phyloP scores from a whole-genome alignment of 306 rosid genomes.

The Quercus robur region DNA sequence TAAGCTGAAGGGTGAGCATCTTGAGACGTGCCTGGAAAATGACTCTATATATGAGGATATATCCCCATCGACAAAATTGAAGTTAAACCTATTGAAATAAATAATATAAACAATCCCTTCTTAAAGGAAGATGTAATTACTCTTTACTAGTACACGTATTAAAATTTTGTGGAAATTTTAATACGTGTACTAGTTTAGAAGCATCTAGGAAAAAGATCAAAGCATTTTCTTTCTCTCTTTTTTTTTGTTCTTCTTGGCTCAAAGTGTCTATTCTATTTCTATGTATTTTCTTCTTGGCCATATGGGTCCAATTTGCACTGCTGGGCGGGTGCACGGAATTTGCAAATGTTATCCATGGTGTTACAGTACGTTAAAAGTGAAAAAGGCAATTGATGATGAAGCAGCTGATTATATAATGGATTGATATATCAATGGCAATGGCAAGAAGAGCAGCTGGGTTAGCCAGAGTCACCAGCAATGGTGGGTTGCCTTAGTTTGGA shows the following conservation, averaged over 20 bases:
- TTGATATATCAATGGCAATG: too few species aligned
- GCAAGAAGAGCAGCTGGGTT: too few species aligned
- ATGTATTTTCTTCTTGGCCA: not conserved
- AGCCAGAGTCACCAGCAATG: too few species aligned
- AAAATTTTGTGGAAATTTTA: not conserved
- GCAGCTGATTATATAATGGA: too few species aligned
- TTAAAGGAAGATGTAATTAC: not conserved
- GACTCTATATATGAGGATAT: not conserved
- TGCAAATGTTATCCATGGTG: too few species aligned
- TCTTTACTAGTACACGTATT: not conserved
- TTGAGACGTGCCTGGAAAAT: not conserved
- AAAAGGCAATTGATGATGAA: too few species aligned
- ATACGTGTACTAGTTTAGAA: not conserved
- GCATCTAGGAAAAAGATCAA: not conserved
- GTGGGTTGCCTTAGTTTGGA: too few species aligned
- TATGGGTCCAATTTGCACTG: not conserved
- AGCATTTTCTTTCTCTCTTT: not conserved
- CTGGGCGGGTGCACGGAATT: too few species aligned
- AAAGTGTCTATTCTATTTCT: not conserved
- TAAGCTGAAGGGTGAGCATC: not conserved
- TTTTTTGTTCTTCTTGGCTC: not conserved
- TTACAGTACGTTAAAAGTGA: too few species aligned
- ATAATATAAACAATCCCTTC: too few species aligned
- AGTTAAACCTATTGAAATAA: not conserved
- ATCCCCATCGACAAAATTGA: not conserved